phyloP scores from a whole-genome alignment of 495 filamentous ascomycete species.

The Hypoxylon trugodes region DNA sequence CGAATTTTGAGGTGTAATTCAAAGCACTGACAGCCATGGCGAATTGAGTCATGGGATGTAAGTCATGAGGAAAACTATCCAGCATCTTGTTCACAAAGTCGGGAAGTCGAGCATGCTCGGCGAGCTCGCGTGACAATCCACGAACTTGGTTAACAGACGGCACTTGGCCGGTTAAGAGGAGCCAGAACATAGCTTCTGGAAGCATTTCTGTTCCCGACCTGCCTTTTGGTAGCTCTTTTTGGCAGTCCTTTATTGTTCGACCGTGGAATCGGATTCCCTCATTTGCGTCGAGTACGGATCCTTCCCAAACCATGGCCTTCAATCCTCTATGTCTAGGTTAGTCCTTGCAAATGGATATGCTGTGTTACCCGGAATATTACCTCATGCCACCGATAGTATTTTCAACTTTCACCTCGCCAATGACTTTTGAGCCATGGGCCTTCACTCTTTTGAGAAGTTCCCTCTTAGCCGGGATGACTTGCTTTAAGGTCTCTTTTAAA shows the following conservation, averaged over 20 bases:
- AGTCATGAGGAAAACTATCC: conserved; percentile 83
- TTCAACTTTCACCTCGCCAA: conserved; percentile 94
- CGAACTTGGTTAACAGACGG: conserved; percentile 84
- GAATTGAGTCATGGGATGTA: conserved; percentile 99
- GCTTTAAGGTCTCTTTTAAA: conserved; percentile 83
- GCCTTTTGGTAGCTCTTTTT: conserved; percentile 90
- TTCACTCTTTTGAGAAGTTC: conserved; percentile 93
- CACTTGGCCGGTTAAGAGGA: conserved; percentile 91
- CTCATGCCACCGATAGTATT: conserved; percentile 97
- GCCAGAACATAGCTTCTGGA: conserved; percentile 99
- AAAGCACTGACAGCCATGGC: conserved; percentile 92
- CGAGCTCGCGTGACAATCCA: conserved; percentile 81
- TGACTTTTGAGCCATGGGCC: conserved; percentile 77
- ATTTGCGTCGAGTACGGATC: conserved; percentile 93
- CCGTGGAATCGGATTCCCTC: conserved; percentile 99
- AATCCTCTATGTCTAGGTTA: conserved; percentile 62
- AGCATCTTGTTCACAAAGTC: conserved; percentile 86
- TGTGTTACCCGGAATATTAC: conserved; percentile 12
- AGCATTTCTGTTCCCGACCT: conserved; percentile 97
- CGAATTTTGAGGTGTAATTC: conserved; percentile 91
- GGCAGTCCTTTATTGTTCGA: conserved; percentile 97
- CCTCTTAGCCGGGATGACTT: conserved; percentile 87
- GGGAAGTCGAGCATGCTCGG: conserved; percentile 86
- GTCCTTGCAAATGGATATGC: neutral
- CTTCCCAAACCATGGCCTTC: conserved; percentile 99